These are phyloP conservation scores for Yamadazyma friedrichii DNA, from an alignment of 1,139 yeast species.

Conservation along the genomic window DNA sequence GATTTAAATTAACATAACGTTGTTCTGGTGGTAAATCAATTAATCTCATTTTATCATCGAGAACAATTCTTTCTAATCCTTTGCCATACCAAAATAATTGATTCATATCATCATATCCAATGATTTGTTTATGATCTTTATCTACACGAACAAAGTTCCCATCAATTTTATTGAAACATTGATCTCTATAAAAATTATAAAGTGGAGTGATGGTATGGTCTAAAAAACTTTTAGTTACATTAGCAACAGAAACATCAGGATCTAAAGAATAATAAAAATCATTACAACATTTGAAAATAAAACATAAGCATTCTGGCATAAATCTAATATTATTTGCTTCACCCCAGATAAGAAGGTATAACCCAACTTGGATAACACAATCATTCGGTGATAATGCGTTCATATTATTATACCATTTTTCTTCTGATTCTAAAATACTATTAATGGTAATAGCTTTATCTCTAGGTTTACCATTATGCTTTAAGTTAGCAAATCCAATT, in stretches of 20 bases:
- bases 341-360: constrained; percentile 82
- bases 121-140: constrained; percentile 51
- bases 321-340: constrained; percentile 82
- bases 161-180: constrained; percentile 41
- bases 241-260: constrained; percentile 23
- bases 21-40: constrained; percentile 45
- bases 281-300: constrained; percentile 73
- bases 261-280: constrained; percentile 59
- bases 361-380: constrained; percentile 62
- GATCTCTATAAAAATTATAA: constrained; percentile 60
- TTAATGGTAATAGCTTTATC: constrained; percentile 34
- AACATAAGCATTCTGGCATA: constrained; percentile 84
- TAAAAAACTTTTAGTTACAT: constrained; percentile 40
- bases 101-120: constrained; percentile 67
- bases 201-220: constrained; percentile 75
- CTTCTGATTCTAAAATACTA: constrained; percentile 67
- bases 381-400: constrained; percentile 50
- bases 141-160: constrained; percentile 42
- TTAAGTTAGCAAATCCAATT: constrained; percentile 65
- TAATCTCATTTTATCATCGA: constrained; percentile 35
- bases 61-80: constrained; percentile 44
- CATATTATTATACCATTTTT: constrained; percentile 70
- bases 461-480: constrained; percentile 34
- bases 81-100: constrained; percentile 59
- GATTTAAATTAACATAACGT: constrained; percentile 42